Evolutionary conservation across 768 basidiomycete genomes (phyloP).

Genomic region (Suillus americanus): DNA sequence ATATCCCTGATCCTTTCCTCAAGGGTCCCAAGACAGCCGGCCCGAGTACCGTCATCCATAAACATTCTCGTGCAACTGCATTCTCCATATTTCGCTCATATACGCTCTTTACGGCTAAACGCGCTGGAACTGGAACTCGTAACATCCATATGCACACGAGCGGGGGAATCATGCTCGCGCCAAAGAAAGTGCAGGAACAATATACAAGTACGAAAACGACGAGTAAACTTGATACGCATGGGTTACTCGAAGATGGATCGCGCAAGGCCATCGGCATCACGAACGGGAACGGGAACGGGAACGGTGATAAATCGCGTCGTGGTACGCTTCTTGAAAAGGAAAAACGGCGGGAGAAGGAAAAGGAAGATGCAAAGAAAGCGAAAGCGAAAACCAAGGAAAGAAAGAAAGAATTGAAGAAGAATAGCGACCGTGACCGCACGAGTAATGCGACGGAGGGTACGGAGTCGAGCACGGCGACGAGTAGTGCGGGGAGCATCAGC

Average conservation of each 20-base stretch:
- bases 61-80: constrained; percentile 76
- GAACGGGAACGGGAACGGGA: constrained; percentile 12
- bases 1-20: constrained; percentile 51
- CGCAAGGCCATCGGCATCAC: constrained; percentile 10
- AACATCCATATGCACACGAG: constrained; percentile 29
- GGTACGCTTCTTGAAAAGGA: constrained; percentile 21
- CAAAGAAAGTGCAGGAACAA: constrained; percentile 73
- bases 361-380: constrained; percentile 13
- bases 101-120: constrained; percentile 18
- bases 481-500: constrained; percentile 29
- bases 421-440: constrained; percentile 18
- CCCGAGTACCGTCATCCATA: constrained; percentile 71
- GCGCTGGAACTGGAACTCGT: constrained; percentile 14
- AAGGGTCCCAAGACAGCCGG: constrained; percentile 45
- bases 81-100: constrained; percentile 79
- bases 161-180: constrained; percentile 59
- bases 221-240: constrained; percentile 64
- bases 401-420: constrained; percentile 33
- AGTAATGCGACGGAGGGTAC: constrained; percentile 31
- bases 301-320: constrained; percentile 16
- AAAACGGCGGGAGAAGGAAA: constrained; percentile 16
- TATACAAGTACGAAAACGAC: constrained; percentile 78
- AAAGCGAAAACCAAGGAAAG: constrained; percentile 24
- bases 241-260: constrained; percentile 52
- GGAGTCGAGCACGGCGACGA: constrained; percentile 30